Evolutionary conservation across 2,329 filamentous ascomycete genomes (phyloP).

Genomic region (Xylaria sp.): DNA sequence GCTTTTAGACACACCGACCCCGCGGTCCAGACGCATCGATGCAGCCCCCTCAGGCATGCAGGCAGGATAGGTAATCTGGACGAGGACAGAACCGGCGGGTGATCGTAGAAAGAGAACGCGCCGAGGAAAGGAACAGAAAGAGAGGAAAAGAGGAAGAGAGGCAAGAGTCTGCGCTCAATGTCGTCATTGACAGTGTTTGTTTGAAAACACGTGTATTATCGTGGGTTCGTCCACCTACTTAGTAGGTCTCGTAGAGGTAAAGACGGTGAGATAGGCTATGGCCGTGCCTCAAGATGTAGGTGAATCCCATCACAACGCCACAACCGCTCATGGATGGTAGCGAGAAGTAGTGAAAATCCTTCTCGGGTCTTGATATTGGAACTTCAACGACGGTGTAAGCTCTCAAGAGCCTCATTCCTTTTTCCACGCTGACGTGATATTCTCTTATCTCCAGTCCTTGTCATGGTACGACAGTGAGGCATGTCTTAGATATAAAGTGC

Average conservation of each 20-base stretch:
- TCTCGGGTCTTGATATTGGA: constrained; percentile 1
- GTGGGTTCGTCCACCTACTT: background rate
- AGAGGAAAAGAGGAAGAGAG: background rate
- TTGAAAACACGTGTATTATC: background rate
- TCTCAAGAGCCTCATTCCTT: constrained; percentile 30
- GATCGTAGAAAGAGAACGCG: background rate
- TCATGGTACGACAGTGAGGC: background rate
- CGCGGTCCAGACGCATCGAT: constrained; percentile 39
- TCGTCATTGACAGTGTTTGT: background rate
- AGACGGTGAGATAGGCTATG: background rate
- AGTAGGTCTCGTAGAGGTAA: background rate
- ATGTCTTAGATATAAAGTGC: background rate
- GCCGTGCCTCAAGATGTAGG: background rate
- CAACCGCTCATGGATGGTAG: background rate
- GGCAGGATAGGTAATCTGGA: constrained; percentile 27
- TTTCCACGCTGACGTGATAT: constrained; percentile 10
- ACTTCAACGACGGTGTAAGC: constrained; percentile 1
- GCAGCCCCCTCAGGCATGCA: constrained; percentile 36
- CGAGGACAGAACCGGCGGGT: constrained; percentile 16
- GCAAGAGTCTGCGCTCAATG: background rate
- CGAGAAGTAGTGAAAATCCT: constrained; percentile 1
- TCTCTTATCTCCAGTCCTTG: constrained; percentile 3
- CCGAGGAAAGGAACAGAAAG: background rate
- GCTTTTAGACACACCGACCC: constrained; percentile 33
- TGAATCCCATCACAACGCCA: background rate